These are phyloP conservation scores for Penicillium dipodomyicola DNA, from an alignment of 495 filamentous ascomycete species.

Conservation along the genomic window DNA sequence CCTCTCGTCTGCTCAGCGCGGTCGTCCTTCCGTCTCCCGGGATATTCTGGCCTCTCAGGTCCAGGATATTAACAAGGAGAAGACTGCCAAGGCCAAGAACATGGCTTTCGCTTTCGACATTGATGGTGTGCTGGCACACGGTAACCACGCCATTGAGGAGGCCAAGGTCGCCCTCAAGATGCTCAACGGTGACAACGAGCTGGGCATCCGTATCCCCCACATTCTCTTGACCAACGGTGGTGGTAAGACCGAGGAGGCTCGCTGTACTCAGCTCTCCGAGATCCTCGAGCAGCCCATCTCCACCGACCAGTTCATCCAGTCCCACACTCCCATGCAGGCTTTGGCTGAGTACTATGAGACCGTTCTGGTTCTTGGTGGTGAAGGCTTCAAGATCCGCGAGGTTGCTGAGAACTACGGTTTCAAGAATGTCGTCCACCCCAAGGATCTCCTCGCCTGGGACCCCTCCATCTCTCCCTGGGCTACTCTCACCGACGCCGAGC, in stretches of 20 bases:
- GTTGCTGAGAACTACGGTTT: slow-evolving; percentile 89
- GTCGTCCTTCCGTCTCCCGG: slow-evolving; percentile 52
- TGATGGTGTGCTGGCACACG: slow-evolving; percentile 82
- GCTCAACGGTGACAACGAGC: slow-evolving; percentile 81
- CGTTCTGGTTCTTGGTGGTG: slow-evolving; percentile 82
- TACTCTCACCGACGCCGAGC: slow-evolving; percentile 66
- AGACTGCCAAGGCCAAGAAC: slow-evolving; percentile 60
- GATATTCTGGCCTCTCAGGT: slow-evolving; percentile 71
- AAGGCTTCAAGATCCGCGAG: slow-evolving; percentile 81
- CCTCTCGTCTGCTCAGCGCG: slow-evolving; percentile 53
- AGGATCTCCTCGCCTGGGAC: slow-evolving; percentile 87
- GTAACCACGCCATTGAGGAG: slow-evolving; percentile 75
- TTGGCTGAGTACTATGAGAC: slow-evolving; percentile 79
- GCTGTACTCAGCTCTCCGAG: slow-evolving; percentile 73
- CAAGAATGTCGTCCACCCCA: slow-evolving; percentile 81
- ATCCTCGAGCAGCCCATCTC: slow-evolving; percentile 73
- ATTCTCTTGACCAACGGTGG: slow-evolving; percentile 94
- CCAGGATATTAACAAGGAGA: slow-evolving; percentile 68
- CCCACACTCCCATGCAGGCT: slow-evolving; percentile 91
- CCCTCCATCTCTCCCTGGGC: slow-evolving; percentile 79
- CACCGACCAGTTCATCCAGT: slow-evolving; percentile 88
- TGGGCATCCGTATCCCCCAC: slow-evolving; percentile 83
- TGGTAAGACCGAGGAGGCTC: slow-evolving; percentile 82
- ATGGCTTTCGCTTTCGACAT: slow-evolving; percentile 94
- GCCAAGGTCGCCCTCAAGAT: slow-evolving; percentile 82